Base-by-base conservation (phyloP, 169 alveolate species). In the Eimeria tenella region DNA sequence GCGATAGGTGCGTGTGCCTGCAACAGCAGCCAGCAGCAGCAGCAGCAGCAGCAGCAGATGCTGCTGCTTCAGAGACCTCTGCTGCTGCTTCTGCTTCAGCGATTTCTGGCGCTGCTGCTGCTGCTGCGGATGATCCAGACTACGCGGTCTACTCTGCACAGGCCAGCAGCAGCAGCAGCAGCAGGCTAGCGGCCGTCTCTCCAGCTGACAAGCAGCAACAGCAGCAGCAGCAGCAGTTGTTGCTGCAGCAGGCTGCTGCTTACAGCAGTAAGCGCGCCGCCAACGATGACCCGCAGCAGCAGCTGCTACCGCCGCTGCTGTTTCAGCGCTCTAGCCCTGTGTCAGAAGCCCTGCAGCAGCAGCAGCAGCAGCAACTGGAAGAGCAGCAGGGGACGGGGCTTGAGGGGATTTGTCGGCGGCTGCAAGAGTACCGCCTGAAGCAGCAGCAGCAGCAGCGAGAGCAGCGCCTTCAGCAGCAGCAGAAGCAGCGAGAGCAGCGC, bases 161-260 rank as follows among this genome's bases (percentile, higher is more conserved):
- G 50, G 23, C 50, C 86, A 75, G 58, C 50, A 79, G 88, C 88
- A 21, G 70, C 88, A 79, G 70, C 88, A 79, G 21, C 52, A 50
- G 88, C 71, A 50, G 52, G 11, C 23, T 74, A 3, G 70, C 19
- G 7, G 8, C 62, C 71, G 13, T 21, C 71, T 58, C 70, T 70
- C 19, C 49, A 3, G n/a, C 88, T 52, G 71, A 25, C 5, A 65
- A 55, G 71, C 55, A 53, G 88, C 88, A 55, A 19, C 70, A 50
- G 88, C 88, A 79, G 71, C 71, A 79, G 49, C 49, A 17, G 84
- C 63, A 52, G 6, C 84, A 74, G 84, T 53, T 74, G 84, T 31
- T 50, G 60, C 84, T 79, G 65, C 71, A 79, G 71, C 88, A 25
- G 5, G 31, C 68, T 58, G 68, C 68, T 58, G 68, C 19, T 17